Base-by-base conservation (phyloP, 768 basidiomycete genomes). In the Macrolepiota albuminosa region DNA sequence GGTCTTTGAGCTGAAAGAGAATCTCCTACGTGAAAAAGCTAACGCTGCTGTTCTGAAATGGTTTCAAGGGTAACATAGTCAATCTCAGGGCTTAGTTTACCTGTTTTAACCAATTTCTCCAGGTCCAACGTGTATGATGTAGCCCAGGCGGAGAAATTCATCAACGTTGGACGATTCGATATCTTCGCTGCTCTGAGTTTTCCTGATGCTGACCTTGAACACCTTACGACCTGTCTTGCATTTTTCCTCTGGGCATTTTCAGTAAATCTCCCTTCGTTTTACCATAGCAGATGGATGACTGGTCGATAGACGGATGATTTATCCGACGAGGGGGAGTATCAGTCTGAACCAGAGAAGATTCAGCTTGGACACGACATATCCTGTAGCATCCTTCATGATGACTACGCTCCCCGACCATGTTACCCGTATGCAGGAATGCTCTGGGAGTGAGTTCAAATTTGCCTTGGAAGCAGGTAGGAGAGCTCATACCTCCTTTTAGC, bases 171-270 rank as follows among this genome's bases (percentile, higher is more conserved):
- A 11, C 58, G 55, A 43, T 70, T 68, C 45, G 67, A 67, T 52
- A 36, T 61, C 13, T 67, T 64, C 21, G 67, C 65, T 7, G 63
- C 60, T 6, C 47, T 67, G 26, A 60, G 63, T 40, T 70, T 69
- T 42, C 64, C 66, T 0, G 61, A 68, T 33, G 67, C 69, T 2
- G 63, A 68, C 40, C 24, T 53, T 11, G 54, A 61, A 18, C 69
- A 66, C 51, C 63, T 70, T 13, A 61, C 63, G 16, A 70, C 69
- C 18, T 68, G 67, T 34, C 54, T 70, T 2, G 66, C 67, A 1
- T 70, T 70, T 52, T 63, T 69, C 34, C 61, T 62, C 34, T 70
- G 69, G 69, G 67, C 66, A 24, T 69, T 70, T 59, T 55, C 68
- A 29, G 69, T 70, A 57, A 34, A 58, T 52, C 34, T 5, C 42